Conservation (phyloP, 805 yeast species). For the Hanseniaspora valbyensis region DNA sequence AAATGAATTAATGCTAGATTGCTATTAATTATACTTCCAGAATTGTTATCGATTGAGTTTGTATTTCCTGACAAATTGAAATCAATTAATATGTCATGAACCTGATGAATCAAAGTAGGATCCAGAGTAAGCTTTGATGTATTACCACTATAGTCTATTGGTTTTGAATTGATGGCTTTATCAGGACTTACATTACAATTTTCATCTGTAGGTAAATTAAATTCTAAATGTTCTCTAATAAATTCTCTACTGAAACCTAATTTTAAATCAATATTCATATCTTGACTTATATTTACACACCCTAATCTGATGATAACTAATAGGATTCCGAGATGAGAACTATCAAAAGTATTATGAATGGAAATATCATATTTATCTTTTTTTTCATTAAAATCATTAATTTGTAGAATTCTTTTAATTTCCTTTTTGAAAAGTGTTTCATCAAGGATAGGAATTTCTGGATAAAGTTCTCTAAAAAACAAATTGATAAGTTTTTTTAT, state of each 20-base stretch:
- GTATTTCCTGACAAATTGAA: constrained; percentile 27
- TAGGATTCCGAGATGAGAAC: constrained; percentile 40
- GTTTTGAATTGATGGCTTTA: constrained; percentile 18
- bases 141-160: constrained; percentile 17
- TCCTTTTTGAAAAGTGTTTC: constrained; percentile 34
- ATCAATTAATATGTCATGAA: constrained; percentile 19
- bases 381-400: constrained; percentile 15
- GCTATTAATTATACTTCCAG: not conserved
- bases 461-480: constrained; percentile 49
- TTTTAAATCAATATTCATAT: constrained; percentile 24
- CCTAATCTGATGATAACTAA: constrained; percentile 41
- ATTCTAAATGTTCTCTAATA: constrained; percentile 6
- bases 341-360: constrained; percentile 29
- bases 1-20: constrained; percentile 42
- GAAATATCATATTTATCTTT: constrained; percentile 27
- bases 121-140: constrained; percentile 23
- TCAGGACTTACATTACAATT: constrained; percentile 14
- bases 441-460: constrained; percentile 57
- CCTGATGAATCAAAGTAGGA: constrained; percentile 17
- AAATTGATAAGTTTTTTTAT: constrained; percentile 48
- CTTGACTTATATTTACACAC: constrained; percentile 19
- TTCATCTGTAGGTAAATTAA: constrained; percentile 24
- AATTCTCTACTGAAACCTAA: not conserved
- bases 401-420: constrained; percentile 22
- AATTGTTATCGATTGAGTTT: constrained; percentile 23